Conservation (phyloP, 768 basidiomycete genomes). For the Suillus placidus region DNA sequence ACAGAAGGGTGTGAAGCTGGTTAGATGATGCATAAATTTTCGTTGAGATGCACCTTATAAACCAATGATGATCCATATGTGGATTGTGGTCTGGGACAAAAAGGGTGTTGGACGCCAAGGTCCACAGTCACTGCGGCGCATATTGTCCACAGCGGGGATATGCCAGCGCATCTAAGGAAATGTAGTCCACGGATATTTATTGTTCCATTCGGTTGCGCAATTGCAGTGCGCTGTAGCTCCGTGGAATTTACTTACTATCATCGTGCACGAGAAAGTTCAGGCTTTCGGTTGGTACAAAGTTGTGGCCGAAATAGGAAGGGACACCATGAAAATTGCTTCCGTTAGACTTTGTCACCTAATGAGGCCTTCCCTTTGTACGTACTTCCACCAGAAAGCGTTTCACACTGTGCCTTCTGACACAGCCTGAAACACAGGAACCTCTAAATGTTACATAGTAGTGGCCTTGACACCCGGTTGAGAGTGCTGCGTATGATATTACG, state of each 20-base stretch:
- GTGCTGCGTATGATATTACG: neutral
- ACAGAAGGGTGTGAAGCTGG: neutral
- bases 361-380: slow-evolving; percentile 2
- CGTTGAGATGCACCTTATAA: slow-evolving; percentile 1
- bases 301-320: neutral
- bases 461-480: neutral
- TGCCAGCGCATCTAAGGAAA: neutral
- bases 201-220: neutral
- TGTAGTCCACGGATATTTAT: neutral
- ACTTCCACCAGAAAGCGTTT: neutral
- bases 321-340: neutral
- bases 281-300: slow-evolving; percentile 12
- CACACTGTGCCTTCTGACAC: neutral
- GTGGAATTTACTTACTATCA: neutral
- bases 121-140: neutral
- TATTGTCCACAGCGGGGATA: neutral
- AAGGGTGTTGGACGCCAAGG: neutral
- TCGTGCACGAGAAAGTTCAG: slow-evolving; percentile 7
- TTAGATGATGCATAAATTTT: neutral
- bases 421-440: neutral
- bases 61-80: neutral
- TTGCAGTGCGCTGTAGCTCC: neutral
- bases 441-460: neutral
- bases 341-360: neutral
- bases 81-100: neutral